Evolutionary conservation across 331 rosid species (phyloP).

Genomic region (Ulmus americana): DNA sequence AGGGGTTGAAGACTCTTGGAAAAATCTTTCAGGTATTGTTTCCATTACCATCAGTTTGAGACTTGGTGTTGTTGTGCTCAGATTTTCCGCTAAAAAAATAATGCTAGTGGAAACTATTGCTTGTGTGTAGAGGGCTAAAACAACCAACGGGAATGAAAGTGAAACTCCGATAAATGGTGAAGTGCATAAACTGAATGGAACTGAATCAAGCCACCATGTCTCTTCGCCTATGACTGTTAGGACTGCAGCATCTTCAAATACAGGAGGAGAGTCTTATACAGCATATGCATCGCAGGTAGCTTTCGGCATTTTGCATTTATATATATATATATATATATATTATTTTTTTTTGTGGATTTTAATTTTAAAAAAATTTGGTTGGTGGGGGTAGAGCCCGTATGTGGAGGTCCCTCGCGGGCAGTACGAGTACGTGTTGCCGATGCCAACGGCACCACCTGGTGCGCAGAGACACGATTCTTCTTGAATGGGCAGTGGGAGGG

Average conservation of each 20-base stretch:
- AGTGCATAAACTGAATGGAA: constrained; percentile 68
- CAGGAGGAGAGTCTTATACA: constrained; percentile 35
- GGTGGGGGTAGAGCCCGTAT: constrained; percentile 62
- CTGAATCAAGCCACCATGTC: constrained; percentile 43
- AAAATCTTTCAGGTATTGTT: constrained; percentile 84
- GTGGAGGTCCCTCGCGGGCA: constrained; percentile 75
- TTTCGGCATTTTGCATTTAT: constrained; percentile 29
- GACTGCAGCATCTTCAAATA: constrained; percentile 43
- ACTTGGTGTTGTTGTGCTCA: constrained; percentile 2
- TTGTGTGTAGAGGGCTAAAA: constrained; percentile 59
- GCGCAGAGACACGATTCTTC: constrained; percentile 62
- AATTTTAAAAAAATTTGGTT: not conserved
- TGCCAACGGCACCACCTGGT: constrained; percentile 88
- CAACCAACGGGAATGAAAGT: constrained; percentile 52
- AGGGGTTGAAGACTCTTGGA: constrained; percentile 94
- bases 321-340: not conserved
- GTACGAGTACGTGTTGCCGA: constrained; percentile 53
- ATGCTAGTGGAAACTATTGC: constrained; percentile 25
- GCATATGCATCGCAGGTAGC: constrained; percentile 34
- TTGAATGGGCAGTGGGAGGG: constrained; percentile 50
- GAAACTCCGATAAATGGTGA: constrained; percentile 36
- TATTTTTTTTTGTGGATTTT: not conserved
- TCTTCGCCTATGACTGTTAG: constrained; percentile 35
- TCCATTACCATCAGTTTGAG: constrained; percentile 10
- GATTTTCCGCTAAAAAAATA: constrained; percentile 20